Evolutionary conservation across 2,329 filamentous ascomycete genomes (phyloP).

Genomic region (Diaporthe aspalathi): DNA sequence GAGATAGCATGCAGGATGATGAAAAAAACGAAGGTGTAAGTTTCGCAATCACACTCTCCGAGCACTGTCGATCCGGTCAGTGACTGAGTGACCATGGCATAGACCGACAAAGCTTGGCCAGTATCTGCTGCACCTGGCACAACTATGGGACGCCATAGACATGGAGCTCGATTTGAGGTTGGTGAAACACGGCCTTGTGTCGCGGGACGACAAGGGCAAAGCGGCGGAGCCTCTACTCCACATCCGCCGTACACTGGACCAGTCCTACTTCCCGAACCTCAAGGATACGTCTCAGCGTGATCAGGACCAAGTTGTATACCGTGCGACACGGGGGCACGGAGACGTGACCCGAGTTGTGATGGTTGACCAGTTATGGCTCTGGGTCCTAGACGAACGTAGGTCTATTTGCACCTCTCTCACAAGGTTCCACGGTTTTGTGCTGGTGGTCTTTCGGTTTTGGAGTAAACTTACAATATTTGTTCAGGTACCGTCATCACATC

Average conservation of each 20-base stretch:
- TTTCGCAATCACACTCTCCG: neutral
- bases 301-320: conserved; percentile 34
- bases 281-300: conserved; percentile 33
- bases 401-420: neutral
- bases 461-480: neutral
- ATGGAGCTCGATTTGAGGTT: conserved; percentile 6
- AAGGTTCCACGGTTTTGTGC: too few species aligned
- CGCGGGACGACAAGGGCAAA: neutral
- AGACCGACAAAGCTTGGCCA: neutral
- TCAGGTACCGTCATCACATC: conserved; percentile 34
- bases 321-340: neutral
- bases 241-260: conserved; percentile 33
- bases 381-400: conserved; percentile 34
- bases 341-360: conserved; percentile 28
- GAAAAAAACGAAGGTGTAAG: neutral
- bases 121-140: conserved; percentile 16
- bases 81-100: neutral
- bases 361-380: conserved; percentile 37
- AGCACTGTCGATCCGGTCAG: neutral
- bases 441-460: rapidly evolving
- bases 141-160: conserved; percentile 33
- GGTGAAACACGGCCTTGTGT: neutral
- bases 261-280: conserved; percentile 33
- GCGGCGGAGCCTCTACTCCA: neutral
- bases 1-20: neutral